A percentile compares a stretch with the other conserved stretches of the same genome.
These are phyloP conservation scores for Cercospora citrullina DNA, from an alignment of 2,329 filamentous ascomycete genomes.

Conservation along the genomic window DNA sequence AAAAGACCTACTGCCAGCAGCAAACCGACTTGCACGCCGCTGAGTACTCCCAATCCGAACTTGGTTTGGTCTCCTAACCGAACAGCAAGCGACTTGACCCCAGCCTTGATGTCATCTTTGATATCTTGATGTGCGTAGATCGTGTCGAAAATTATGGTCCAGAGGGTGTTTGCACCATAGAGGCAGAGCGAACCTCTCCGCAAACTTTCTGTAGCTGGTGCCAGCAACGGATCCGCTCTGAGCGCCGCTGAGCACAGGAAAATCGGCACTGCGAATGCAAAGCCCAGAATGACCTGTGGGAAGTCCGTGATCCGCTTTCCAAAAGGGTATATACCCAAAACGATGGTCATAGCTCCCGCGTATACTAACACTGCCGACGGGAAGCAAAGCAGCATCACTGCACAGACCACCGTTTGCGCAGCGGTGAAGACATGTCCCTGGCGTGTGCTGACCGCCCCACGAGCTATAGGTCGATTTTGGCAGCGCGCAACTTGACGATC, in stretches of 20 bases:
- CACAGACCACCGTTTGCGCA: conserved; percentile 11
- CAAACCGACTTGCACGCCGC: conserved; percentile 16
- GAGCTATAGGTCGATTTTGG: conserved; percentile 17
- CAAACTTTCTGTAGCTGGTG: background rate
- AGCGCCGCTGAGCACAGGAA: conserved; percentile 20
- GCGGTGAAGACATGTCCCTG: conserved; percentile 18
- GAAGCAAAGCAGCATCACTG: conserved; percentile 5
- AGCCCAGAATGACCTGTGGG: conserved; percentile 20
- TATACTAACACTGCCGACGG: conserved; percentile 1
- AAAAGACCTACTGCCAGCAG: conserved; percentile 12
- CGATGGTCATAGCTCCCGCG: conserved; percentile 11
- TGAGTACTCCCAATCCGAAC: conserved; percentile 12
- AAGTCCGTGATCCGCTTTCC: conserved; percentile 21
- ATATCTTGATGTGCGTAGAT: conserved; percentile 23
- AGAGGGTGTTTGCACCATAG: conserved; percentile 16
- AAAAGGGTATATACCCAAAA: conserved; percentile 19
- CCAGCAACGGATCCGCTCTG: conserved; percentile 11
- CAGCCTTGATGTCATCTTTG: conserved; percentile 23
- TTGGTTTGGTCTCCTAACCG: conserved; percentile 18
- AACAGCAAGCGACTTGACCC: conserved; percentile 20
- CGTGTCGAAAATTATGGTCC: conserved; percentile 23
- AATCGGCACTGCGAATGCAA: conserved; percentile 19
- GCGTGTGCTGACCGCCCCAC: conserved; percentile 17
- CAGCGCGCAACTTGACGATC: conserved; percentile 18
- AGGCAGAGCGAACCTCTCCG: conserved; percentile 10